Evolutionary conservation across 2,329 filamentous ascomycete species (phyloP), one percentile per base, ranked within the genome.

Genomic region (Monilinia laxa): DNA sequence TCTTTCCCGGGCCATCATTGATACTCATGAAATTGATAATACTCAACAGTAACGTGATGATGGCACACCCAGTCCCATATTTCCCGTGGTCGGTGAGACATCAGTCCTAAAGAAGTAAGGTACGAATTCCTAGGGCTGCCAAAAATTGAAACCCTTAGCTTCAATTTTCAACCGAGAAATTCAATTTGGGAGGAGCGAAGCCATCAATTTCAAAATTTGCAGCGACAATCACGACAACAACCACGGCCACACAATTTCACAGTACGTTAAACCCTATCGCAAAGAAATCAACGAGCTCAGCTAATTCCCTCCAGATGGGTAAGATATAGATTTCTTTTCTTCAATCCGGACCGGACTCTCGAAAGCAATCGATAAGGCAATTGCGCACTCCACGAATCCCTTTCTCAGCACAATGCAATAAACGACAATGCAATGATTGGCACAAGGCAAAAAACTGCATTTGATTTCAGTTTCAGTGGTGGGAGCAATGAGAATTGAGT

Each of bases 241-340:
- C 80, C 80, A 79, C 74, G 73, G 72, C 73, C 75, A 76, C 65
- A 67, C 69, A 69, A 62, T 51, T 72, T 80, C 80, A 85, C 81
- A 81, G 83, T 85, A 78, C 80, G 80, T 73, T 66, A 62, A 31
- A 40, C 66, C 45, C 23, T 62, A 65, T 28, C 73, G 70, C 68
- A 45, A 60, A 64, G 63, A 66, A 57, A 74, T 62, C 69, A 57
- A 49, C 68, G 66, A 70, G 68, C 68, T 67, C 67, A 73, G 78
- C 78, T 77, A 68, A 74, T 70, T 66, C 68, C 69, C 69, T 74
- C 71, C 76, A 87, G 85, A 88, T 88, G 85, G 85, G 85, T 88
- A 83, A 86, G 85, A 83, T 77, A 56, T 59, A 74, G 65, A 70
- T 74, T 72, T 73, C 72, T 16, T 66, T 59, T n/a, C 55, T 31